Base-by-base conservation (phyloP, 2,329 filamentous ascomycete species). In the Bipolaris zeicola region DNA sequence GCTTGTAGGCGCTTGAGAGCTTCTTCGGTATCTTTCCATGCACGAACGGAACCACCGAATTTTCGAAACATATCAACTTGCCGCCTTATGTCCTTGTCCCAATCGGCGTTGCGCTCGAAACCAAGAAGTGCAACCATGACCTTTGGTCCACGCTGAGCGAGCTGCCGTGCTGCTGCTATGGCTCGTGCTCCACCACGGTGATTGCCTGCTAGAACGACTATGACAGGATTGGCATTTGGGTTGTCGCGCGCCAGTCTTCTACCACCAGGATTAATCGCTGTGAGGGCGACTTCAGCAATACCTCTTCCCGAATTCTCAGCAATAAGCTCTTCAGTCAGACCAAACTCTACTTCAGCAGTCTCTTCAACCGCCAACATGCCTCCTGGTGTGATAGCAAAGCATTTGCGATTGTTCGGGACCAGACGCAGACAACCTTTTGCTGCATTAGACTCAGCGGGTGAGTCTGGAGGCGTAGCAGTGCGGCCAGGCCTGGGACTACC, bases 291-390 rank as follows among this genome's bases (percentile, higher is more conserved):
- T 76, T 96, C 89, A 4, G 93, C 92, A 59, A 98, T 91, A 41
- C 92, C 91, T 24, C 94, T 87, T 16, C 91, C 94, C 1, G 93
- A 90, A 71, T 94, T 97, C 71, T 98, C 95, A 0, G 91, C 88
- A 80, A 98, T 91, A 75, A 97, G 88, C 50, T 95, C 91, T 72
- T 96, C 92, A 0, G 89, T 90, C 44, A 98, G 82, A 5, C 92
- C 92, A 55, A 96, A 86, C 64, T 97, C 92, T 39, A 91, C 89
- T 57, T 92, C 89, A 0, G 93, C 92, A 53, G 96, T 90, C 68
- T 95, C 93, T 77, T 98, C 95, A 1, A 98, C 85, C 60, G 95
- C 94, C 26, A 96, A 85, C 86, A 97, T 95, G 70, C 96, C 92
- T 37, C 95, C 80, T 5, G 94, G 85, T 42, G 82, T 83, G 46